Evolutionary conservation across 139 green algal species (phyloP).

Genomic region (Picochlorum sp.): DNA sequence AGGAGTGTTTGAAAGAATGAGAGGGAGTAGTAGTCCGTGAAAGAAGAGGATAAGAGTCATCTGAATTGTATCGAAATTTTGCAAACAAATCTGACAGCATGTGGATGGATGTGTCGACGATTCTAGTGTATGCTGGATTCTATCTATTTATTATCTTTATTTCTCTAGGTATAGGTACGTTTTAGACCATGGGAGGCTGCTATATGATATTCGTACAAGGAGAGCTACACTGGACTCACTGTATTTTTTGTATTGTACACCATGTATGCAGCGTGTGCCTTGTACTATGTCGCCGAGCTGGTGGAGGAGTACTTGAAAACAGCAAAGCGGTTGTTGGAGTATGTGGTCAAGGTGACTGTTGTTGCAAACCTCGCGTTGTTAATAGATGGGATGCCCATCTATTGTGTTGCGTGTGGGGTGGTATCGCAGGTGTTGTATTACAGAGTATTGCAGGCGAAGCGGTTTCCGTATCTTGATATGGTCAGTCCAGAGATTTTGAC

Average conservation of each 20-base stretch:
- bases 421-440: slow-evolving; percentile 28
- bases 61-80: not conserved
- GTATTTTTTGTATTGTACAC: too few relatives aligned
- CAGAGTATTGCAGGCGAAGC: slow-evolving; percentile 16
- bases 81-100: not conserved
- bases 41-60: too few relatives aligned
- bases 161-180: slow-evolving; percentile 34
- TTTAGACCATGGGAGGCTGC: not conserved
- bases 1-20: too few relatives aligned
- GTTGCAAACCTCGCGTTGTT: slow-evolving; percentile 32
- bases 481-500: slow-evolving; percentile 11
- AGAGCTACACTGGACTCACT: too few relatives aligned
- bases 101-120: not conserved
- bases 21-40: too few relatives aligned
- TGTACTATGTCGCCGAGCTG: slow-evolving; percentile 46
- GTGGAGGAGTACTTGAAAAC: slow-evolving; percentile 39
- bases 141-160: slow-evolving; percentile 39
- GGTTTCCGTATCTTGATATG: slow-evolving; percentile 32
- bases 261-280: slow-evolving; percentile 28
- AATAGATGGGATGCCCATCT: slow-evolving; percentile 27
- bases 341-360: slow-evolving; percentile 23
- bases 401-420: slow-evolving; percentile 13
- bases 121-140: slow-evolving; percentile 26
- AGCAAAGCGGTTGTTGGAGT: slow-evolving; percentile 22
- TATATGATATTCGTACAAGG: too few relatives aligned